Conservation (phyloP, 306 rosid species). For the Corylus avellana region DNA sequence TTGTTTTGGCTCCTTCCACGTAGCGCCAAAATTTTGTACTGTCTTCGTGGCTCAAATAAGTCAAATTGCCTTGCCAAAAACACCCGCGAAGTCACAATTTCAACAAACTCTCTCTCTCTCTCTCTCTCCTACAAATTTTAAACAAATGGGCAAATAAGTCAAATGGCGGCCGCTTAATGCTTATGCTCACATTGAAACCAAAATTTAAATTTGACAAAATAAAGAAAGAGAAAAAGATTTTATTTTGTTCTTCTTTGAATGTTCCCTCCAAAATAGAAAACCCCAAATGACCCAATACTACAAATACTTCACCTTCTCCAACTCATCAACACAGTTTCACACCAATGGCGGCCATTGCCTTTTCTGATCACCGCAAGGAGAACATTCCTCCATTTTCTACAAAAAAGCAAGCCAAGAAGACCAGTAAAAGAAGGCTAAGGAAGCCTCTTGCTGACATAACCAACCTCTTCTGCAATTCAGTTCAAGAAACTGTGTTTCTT, state of each 20-base stretch:
- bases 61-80: too few relatives aligned
- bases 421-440: neutral
- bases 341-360: neutral
- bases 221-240: neutral
- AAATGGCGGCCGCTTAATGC: too few relatives aligned
- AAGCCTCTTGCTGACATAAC: conserved; percentile 7
- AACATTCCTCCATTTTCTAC: neutral
- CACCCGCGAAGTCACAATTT: neutral
- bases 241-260: neutral
- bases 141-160: too few relatives aligned
- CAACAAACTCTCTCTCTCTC: neutral
- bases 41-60: neutral
- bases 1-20: neutral
- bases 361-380: neutral
- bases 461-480: neutral
- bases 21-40: conserved; percentile 12
- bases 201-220: neutral
- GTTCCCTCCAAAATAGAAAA: neutral
- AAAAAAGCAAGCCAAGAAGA: neutral
- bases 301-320: neutral
- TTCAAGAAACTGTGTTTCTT: neutral
- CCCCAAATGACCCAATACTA: neutral
- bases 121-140: neutral
- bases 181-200: too few relatives aligned
- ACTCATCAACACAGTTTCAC: neutral